phyloP scores from a whole-genome alignment of 306 rosid species.

The Benincasa hispida region DNA sequence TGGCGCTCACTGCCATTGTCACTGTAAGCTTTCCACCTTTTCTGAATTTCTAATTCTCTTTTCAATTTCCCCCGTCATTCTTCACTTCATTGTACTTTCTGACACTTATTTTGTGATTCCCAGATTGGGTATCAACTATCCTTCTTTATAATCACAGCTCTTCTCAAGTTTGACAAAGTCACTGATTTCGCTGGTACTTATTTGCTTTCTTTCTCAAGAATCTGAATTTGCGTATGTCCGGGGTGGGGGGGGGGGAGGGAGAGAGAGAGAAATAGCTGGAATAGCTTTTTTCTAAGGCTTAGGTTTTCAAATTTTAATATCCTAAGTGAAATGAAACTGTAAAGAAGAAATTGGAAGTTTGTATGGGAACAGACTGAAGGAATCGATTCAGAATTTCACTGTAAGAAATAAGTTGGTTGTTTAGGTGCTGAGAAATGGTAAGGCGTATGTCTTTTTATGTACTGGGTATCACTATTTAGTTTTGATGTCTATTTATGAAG shows the following conservation, averaged over 20 bases:
- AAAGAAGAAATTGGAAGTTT: neutral
- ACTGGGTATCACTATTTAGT: neutral
- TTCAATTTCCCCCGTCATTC: neutral
- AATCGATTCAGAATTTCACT: neutral
- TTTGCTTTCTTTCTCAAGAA: neutral
- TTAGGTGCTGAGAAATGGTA: neutral
- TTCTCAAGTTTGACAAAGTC: slow-evolving; percentile 82
- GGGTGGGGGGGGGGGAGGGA: neutral
- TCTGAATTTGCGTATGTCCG: neutral
- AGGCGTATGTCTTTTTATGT: neutral
- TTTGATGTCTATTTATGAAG: neutral
- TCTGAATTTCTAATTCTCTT: neutral
- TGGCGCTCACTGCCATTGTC: slow-evolving; percentile 71
- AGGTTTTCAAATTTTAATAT: neutral
- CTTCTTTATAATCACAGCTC: slow-evolving; percentile 83
- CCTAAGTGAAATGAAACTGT: neutral
- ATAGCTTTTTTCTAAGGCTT: too few relatives aligned
- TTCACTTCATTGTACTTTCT: neutral
- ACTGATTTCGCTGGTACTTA: slow-evolving; percentile 89
- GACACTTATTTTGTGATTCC: neutral
- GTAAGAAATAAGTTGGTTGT: neutral
- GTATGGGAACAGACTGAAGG: too few relatives aligned
- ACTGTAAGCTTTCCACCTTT: slow-evolving; percentile 31
- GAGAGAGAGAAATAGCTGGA: neutral
- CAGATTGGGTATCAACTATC: slow-evolving; percentile 67